phyloP scores from a whole-genome alignment of 306 rosid genomes.

The Geum urbanum region DNA sequence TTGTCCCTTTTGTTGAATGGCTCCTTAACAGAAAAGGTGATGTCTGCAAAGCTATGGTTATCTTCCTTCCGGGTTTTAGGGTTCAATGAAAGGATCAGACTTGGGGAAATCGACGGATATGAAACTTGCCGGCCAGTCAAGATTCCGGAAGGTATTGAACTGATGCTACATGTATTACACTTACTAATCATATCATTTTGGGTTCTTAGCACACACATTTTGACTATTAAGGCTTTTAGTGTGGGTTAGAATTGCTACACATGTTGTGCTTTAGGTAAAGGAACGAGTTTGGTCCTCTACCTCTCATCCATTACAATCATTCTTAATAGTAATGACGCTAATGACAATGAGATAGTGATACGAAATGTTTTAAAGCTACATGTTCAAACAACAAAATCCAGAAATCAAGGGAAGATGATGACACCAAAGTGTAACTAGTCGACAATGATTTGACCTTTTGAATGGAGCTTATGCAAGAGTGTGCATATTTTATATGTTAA shows the following conservation, averaged over 20 bases:
- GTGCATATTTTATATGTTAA: slow-evolving; percentile 10
- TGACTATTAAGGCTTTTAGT: slow-evolving; percentile 3
- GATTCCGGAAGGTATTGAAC: not conserved
- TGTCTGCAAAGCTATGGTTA: no score
- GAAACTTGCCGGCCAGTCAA: not conserved
- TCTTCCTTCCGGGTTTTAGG: not conserved
- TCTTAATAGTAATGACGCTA: not conserved
- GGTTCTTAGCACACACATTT: not conserved
- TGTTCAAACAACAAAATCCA: slow-evolving; percentile 26
- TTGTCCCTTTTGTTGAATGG: not conserved
- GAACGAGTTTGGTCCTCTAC: not conserved
- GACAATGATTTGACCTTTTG: slow-evolving; percentile 33
- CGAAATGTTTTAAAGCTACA: not conserved
- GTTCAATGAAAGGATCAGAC: not conserved
- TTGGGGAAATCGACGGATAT: no score
- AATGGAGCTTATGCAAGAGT: slow-evolving; percentile 19
- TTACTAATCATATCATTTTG: not conserved
- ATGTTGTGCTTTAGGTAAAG: slow-evolving; percentile 14
- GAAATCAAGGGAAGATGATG: slow-evolving; percentile 32
- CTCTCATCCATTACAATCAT: slow-evolving; percentile 8
- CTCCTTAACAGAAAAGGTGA: not conserved
- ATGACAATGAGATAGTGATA: not conserved
- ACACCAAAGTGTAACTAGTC: slow-evolving; percentile 21
- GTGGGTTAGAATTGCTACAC: slow-evolving; percentile 11
- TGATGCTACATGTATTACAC: no score